Evolutionary conservation across 345 rosid species (phyloP).

Genomic region (Bruguiera gymnorhiza): DNA sequence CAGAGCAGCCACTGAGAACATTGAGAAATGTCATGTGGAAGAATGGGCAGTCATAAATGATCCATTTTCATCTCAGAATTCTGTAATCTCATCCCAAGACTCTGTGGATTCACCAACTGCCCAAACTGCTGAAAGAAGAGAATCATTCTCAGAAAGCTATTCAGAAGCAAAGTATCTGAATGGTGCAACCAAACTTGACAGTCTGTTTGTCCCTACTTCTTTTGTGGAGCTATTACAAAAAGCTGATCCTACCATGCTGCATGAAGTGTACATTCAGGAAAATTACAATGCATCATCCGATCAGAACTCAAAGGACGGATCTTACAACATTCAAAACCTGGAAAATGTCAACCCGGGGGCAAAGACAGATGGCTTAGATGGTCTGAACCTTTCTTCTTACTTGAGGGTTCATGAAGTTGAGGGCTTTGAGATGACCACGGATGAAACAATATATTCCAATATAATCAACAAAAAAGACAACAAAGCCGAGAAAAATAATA

Average conservation of each 20-base stretch:
- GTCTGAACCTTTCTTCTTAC: slow-evolving; percentile 24
- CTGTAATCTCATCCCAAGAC: slow-evolving; percentile 48
- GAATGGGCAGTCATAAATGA: slow-evolving; percentile 22
- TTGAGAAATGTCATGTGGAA: slow-evolving; percentile 16
- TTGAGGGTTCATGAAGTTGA: slow-evolving; percentile 26
- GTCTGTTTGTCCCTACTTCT: slow-evolving; percentile 29
- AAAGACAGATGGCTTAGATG: slow-evolving; percentile 22
- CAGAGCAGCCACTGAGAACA: slow-evolving; percentile 31
- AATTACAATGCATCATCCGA: slow-evolving; percentile 19
- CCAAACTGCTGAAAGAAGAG: slow-evolving; percentile 49
- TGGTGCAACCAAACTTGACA: slow-evolving; percentile 13
- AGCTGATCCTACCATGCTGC: slow-evolving; percentile 36
- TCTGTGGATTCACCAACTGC: slow-evolving; percentile 36
- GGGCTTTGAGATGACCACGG: slow-evolving; percentile 23
- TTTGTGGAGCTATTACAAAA: slow-evolving; percentile 53
- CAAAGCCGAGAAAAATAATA: slow-evolving; percentile 16
- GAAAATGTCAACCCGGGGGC: slow-evolving; percentile 18
- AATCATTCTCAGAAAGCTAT: slow-evolving; percentile 45
- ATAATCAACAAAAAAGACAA: slow-evolving; percentile 21
- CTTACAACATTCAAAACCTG: slow-evolving; percentile 10
- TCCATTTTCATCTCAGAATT: slow-evolving; percentile 50
- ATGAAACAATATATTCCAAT: slow-evolving; percentile 30
- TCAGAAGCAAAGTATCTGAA: slow-evolving; percentile 34
- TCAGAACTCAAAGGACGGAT: slow-evolving; percentile 28
- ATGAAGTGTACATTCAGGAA: slow-evolving; percentile 28